Evolutionary conservation across 768 basidiomycete genomes (phyloP).

Genomic region (Hygrophorus russula): DNA sequence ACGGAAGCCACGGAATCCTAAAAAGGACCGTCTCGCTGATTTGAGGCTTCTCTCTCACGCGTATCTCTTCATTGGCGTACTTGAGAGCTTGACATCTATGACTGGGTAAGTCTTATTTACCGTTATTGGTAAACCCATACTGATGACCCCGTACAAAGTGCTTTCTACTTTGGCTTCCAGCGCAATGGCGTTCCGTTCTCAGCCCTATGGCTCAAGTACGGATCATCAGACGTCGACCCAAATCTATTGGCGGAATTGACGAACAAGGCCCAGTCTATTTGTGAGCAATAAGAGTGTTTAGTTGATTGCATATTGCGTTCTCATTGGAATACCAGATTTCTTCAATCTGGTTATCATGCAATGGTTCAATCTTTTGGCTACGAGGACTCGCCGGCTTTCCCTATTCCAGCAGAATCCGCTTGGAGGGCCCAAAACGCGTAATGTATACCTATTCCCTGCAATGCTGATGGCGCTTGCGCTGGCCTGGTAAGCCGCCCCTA

Average conservation of each 20-base stretch:
- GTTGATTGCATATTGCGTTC: neutral
- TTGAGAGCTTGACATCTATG: constrained; percentile 36
- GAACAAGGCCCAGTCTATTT: constrained; percentile 40
- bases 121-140: neutral
- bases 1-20: constrained; percentile 42
- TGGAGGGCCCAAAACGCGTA: constrained; percentile 15
- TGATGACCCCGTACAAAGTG: constrained; percentile 11
- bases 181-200: constrained; percentile 37
- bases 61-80: constrained; percentile 42
- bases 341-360: constrained; percentile 48
- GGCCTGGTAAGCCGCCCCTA: constrained; percentile 24
- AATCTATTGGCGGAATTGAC: constrained; percentile 26
- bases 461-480: constrained; percentile 32
- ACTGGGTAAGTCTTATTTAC: constrained; percentile 26
- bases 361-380: constrained; percentile 47
- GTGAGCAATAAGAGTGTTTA: neutral
- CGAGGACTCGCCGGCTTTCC: constrained; percentile 41
- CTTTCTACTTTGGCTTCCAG: constrained; percentile 32
- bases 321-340: constrained; percentile 16
- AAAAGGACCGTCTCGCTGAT: constrained; percentile 45
- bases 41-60: constrained; percentile 44
- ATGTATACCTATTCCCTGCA: constrained; percentile 34
- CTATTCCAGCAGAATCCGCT: constrained; percentile 44
- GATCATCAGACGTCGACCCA: constrained; percentile 23
- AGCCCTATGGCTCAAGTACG: constrained; percentile 32